Evolutionary conservation across 208 protist genomes (phyloP), one percentile per base, ranked within the genome.

Genomic region (Baffinella frigidus): DNA sequence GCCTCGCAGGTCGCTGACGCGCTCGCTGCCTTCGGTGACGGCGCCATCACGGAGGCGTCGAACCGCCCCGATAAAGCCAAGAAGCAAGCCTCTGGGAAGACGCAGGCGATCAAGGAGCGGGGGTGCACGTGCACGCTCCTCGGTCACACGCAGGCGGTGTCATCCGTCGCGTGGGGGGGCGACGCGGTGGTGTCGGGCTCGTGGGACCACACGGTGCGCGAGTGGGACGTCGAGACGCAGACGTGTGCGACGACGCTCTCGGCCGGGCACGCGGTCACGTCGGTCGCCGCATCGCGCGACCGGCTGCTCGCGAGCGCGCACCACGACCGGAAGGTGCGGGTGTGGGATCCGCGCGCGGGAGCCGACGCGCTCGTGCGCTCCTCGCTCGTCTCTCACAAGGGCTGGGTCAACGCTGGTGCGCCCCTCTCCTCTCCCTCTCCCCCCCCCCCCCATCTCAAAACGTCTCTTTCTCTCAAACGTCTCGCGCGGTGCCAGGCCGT

Each of bases 91-190:
- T n/a, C 20, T 30, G 38, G 17, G 4, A 43, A 84, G 38, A 14
- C 74, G 30, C 27, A 84, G 41, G 48, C 44, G 0, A n/a, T 90
- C 36, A 67, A 90, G 50, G 83, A 67, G 35, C 45, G 62, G 5
- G 83, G 83, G 0, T 50, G 38, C 27, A 14, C 72, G 51, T 77
- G 56, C 36, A 90, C 83, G 30, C 41, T 90, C 4, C 30, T 90
- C 17, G 83, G 83, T 0, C 83, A 90, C 83, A 90, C 83, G 62
- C 83, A 90, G 11, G 48, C 56, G 0, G 83, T 90, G 11, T 51
- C 83, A 27, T 44, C 30, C 24, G 83, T 90, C 36, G 83, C 27
- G 51, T 71, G 17, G 73, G 3, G 27, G 3, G 36, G 56, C 39
- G 41, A 74, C 11, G 83, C 67, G 20, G 43, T 90, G 39, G 48